A percentile compares a stretch with the other conserved stretches of the same genome.
Evolutionary conservation across 192 early-diverging fungal genomes (phyloP).

Genomic region (Physocladia obscura): DNA sequence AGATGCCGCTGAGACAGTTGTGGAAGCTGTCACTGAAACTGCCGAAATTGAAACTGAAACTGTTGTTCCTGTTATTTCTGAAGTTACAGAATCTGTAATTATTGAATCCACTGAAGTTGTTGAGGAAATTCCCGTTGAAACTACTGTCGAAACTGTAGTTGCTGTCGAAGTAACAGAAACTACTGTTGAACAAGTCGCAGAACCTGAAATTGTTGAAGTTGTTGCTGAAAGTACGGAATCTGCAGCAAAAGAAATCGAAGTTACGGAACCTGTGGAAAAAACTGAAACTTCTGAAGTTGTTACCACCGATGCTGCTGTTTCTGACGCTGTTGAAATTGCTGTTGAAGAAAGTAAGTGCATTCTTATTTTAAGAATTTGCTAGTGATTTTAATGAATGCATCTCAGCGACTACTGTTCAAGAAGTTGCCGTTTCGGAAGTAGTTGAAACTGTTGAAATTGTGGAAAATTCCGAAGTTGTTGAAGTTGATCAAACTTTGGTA

Average conservation of each 20-base stretch:
- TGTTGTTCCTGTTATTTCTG: not conserved
- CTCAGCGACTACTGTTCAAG: not conserved
- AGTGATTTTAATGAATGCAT: not conserved
- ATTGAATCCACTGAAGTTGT: not conserved
- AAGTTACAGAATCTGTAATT: not conserved
- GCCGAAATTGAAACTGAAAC: not conserved
- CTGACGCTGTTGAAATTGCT: not conserved
- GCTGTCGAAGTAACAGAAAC: not conserved
- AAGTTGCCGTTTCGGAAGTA: not conserved
- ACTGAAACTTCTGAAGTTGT: conserved; percentile 1
- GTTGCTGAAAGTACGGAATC: not conserved
- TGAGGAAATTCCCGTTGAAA: not conserved
- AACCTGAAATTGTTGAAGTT: not conserved
- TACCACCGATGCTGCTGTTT: not conserved
- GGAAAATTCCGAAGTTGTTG: not conserved
- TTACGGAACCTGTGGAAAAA: not conserved
- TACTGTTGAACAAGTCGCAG: not conserved
- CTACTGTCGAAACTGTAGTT: not conserved
- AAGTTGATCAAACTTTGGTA: not conserved
- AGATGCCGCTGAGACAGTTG: not conserved
- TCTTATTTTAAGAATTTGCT: too few species aligned
- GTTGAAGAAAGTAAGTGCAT: too few species aligned
- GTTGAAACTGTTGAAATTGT: not conserved
- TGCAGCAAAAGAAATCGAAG: not conserved
- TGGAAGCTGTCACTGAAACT: not conserved